phyloP scores from a whole-genome alignment of 2,329 filamentous ascomycete species.

The Aspergillus latus region DNA sequence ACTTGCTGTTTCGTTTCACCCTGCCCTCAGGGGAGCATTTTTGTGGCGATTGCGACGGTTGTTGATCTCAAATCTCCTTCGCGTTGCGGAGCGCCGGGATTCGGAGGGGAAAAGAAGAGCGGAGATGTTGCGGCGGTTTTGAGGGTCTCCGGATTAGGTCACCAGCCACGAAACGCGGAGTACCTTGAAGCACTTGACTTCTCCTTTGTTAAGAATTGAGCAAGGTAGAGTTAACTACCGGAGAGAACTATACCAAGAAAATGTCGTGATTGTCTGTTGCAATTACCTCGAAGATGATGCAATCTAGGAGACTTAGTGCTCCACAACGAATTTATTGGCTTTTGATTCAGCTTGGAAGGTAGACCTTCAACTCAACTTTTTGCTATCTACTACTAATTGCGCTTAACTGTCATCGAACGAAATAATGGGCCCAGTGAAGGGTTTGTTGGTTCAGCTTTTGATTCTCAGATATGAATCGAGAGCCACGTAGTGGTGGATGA shows the following conservation, averaged over 20 bases:
- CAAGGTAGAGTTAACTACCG: background rate
- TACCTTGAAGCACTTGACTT: background rate
- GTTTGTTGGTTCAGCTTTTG: background rate
- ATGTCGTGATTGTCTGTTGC: constrained; percentile 4
- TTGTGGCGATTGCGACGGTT: constrained; percentile 14
- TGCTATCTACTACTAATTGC: too few species aligned
- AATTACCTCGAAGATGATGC: constrained; percentile 10
- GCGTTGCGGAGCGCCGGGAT: constrained; percentile 32
- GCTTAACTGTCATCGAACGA: too few species aligned
- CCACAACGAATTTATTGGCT: background rate
- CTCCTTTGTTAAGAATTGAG: background rate
- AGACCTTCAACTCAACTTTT: background rate
- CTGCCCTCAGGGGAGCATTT: constrained; percentile 28
- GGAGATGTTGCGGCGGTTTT: constrained; percentile 15
- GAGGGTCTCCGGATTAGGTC: constrained; percentile 8
- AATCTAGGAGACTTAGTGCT: background rate
- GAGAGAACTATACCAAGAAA: background rate
- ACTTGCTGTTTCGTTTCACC: background rate
- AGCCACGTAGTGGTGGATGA: too few species aligned
- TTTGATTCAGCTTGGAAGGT: too few species aligned
- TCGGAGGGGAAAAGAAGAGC: constrained; percentile 32
- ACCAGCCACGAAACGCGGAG: constrained; percentile 1
- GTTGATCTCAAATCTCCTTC: constrained; percentile 21
- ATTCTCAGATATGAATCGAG: too few species aligned
- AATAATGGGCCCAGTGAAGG: background rate